These are phyloP conservation scores for Penicillium verrucosum DNA, from an alignment of 2,329 filamentous ascomycete genomes.

Conservation along the genomic window DNA sequence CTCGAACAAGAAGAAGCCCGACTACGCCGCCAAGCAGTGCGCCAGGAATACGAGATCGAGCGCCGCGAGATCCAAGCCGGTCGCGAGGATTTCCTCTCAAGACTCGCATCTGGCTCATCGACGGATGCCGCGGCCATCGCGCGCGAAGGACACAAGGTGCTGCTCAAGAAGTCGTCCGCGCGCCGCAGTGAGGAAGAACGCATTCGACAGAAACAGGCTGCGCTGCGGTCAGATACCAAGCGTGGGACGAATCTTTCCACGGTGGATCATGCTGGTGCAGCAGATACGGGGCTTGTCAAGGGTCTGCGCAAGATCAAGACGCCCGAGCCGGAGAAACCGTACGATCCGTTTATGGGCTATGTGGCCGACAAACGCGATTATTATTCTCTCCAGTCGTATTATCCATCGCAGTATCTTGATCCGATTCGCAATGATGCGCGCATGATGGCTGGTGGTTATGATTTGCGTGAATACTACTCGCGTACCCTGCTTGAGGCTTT, in stretches of 20 bases:
- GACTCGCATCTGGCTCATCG: constrained; percentile 60
- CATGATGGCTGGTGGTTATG: constrained; percentile 77
- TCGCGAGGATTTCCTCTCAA: constrained; percentile 66
- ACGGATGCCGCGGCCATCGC: constrained; percentile 57
- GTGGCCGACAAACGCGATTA: constrained; percentile 61
- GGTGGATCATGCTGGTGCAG: constrained; percentile 26
- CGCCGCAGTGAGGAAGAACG: constrained; percentile 54
- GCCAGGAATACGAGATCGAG: constrained; percentile 69
- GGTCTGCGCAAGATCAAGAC: constrained; percentile 68
- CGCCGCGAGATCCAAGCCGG: constrained; percentile 61
- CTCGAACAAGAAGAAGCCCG: constrained; percentile 66
- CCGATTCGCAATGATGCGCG: constrained; percentile 62
- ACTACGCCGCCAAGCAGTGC: constrained; percentile 60
- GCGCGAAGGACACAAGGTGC: constrained; percentile 55
- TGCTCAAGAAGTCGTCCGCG: constrained; percentile 69
- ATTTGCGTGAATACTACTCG: constrained; percentile 74
- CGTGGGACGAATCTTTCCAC: constrained; percentile 22
- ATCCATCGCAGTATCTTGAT: constrained; percentile 73
- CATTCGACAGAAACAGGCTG: constrained; percentile 46
- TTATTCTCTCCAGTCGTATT: constrained; percentile 65
- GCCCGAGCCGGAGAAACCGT: constrained; percentile 67
- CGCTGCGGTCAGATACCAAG: constrained; percentile 35
- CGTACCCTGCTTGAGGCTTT: constrained; percentile 85
- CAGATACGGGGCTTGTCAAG: constrained; percentile 59
- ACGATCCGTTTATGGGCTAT: constrained; percentile 83